Conservation (phyloP, 73 alveolate genomes). For the Uronychia binucleata region DNA sequence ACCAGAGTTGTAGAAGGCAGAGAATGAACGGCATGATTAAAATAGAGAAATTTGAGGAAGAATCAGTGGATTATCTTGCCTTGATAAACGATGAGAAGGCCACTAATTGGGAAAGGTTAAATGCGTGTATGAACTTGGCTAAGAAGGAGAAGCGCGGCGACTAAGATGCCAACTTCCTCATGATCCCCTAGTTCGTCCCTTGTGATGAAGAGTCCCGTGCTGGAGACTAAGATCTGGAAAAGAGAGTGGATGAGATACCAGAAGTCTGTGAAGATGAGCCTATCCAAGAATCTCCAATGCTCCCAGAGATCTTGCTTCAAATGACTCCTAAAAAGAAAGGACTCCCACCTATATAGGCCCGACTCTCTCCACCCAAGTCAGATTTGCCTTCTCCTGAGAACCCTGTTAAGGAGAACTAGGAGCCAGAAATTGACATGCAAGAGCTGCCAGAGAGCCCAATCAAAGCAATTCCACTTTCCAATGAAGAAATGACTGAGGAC, state of each 20-base stretch:
- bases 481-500: not conserved
- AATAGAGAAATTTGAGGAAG: not conserved
- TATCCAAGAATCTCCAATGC: no score
- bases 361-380: no score
- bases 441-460: not conserved
- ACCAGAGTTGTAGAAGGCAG: not conserved
- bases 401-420: no score
- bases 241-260: not conserved
- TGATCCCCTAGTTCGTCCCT: not conserved
- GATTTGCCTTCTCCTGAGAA: no score
- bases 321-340: not conserved
- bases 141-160: not conserved
- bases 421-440: not conserved
- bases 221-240: not conserved
- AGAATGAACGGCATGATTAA: not conserved
- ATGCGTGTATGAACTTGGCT: not conserved
- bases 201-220: not conserved
- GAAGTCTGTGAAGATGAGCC: no score
- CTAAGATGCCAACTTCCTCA: not conserved
- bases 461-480: not conserved
- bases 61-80: not conserved
- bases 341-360: not conserved
- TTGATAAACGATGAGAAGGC: not conserved
- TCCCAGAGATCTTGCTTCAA: not conserved
- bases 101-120: not conserved